Conservation (phyloP, 2,329 filamentous ascomycete species). For the Microsporum ferrugineum region DNA sequence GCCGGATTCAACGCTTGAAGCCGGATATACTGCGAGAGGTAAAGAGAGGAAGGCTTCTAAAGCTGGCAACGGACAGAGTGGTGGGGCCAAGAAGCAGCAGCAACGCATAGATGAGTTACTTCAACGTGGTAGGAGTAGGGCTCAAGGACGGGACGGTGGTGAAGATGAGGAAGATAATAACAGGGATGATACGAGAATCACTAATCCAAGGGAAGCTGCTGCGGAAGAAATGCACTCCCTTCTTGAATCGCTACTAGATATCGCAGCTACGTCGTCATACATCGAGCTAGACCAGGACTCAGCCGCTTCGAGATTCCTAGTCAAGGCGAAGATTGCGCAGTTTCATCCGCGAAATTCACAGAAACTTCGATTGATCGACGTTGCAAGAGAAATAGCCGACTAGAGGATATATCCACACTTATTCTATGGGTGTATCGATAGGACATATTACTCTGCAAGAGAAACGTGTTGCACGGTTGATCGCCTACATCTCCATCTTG, state of each 20-base stretch:
- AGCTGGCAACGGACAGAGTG: constrained; percentile 20
- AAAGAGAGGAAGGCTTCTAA: constrained; percentile 38
- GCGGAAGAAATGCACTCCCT: constrained; percentile 38
- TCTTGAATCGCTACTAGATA: constrained; percentile 37
- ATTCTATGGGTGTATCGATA: not conserved
- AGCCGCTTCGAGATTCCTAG: constrained; percentile 43
- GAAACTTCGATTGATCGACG: constrained; percentile 43
- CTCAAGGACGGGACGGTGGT: not conserved
- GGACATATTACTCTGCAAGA: not conserved
- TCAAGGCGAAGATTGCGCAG: constrained; percentile 45
- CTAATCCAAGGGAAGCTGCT: constrained; percentile 39
- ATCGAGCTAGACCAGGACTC: constrained; percentile 40
- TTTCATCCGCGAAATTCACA: constrained; percentile 45
- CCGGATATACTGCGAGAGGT: constrained; percentile 44
- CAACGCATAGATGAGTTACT: constrained; percentile 43
- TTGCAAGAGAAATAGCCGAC: constrained; percentile 24
- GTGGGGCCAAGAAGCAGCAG: constrained; percentile 27
- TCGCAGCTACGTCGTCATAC: constrained; percentile 34
- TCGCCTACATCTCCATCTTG: not conserved
- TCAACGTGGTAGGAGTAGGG: constrained; percentile 18
- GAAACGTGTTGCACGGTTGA: not conserved
- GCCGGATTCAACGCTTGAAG: constrained; percentile 42
- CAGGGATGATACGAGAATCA: constrained; percentile 15
- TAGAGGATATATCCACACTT: constrained; percentile 1
- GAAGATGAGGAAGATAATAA: constrained; percentile 17